A percentile compares a stretch with the other conserved stretches of the same genome.
phyloP scores from a whole-genome alignment of 495 filamentous ascomycete species.

The Hypoxylon subgilvum region DNA sequence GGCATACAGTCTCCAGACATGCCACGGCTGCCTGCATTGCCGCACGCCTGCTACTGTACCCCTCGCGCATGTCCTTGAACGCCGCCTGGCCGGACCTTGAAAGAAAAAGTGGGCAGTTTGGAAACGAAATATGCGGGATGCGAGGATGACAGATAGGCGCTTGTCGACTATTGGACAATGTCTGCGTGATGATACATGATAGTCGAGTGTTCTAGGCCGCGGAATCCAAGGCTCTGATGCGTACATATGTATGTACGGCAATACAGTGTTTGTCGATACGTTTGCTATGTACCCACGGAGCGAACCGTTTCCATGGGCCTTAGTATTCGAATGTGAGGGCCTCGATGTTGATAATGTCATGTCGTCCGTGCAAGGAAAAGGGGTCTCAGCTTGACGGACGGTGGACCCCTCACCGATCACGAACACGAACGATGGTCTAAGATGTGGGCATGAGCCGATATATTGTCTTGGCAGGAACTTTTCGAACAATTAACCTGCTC shows the following conservation, averaged over 20 bases:
- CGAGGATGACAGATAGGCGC: neutral
- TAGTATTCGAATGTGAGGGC: conserved; percentile 3
- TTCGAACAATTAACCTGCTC: neutral
- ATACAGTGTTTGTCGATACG: conserved; percentile 3
- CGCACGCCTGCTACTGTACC: conserved; percentile 8
- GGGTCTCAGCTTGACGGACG: conserved; percentile 17
- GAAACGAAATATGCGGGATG: conserved; percentile 4
- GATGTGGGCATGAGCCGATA: conserved; percentile 23
- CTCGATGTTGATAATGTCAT: conserved; percentile 9
- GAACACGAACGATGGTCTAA: conserved; percentile 10
- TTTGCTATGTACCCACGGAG: conserved; percentile 7
- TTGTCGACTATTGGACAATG: conserved; percentile 13
- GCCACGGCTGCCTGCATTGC: conserved; percentile 13
- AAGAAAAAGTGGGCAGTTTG: conserved; percentile 6
- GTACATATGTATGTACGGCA: neutral
- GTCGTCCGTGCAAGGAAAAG: conserved; percentile 12
- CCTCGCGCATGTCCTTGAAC: conserved; percentile 11
- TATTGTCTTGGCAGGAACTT: conserved; percentile 31
- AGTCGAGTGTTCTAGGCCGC: neutral
- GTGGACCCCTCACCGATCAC: conserved; percentile 3
- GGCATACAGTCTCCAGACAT: conserved; percentile 17
- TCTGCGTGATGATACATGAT: neutral
- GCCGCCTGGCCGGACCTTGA: conserved; percentile 3
- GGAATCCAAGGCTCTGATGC: neutral
- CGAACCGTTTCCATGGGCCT: neutral